Evolutionary conservation across 345 rosid species (phyloP), one percentile per base, ranked within the genome.

Genomic region (Stellera chamaejasme): DNA sequence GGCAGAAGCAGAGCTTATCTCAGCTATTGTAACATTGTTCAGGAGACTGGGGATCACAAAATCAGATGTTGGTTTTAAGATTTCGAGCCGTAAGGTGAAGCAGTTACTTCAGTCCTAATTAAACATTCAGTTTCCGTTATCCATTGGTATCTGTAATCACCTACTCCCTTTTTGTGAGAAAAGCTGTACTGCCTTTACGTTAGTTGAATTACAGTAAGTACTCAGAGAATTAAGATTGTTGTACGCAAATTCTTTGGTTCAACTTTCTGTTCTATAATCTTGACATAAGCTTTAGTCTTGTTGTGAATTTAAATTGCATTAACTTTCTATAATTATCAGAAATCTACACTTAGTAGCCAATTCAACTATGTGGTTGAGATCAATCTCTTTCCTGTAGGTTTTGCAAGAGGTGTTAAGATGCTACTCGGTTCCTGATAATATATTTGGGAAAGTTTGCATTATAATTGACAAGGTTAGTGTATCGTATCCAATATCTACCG

Each of bases 1-100:
- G 99, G 97, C 96, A 27, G 99, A 92, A 81, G 97, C 99, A 39
- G 99, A 92, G 68, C 93, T 88, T 36, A 71, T 88, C 52, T 86
- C 97, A 52, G 79, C 99, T 42, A 75, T 88, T 45, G 75, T 84
- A 55, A 71, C 94, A 39, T 86, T 88, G 76, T 88, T 88, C 75
- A 88, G 82, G 73, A 75, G 76, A 66, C 65, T 88, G 75, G 97
- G 99, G 56, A 79, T 93, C 65, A 81, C 86, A 36, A 69, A 87
- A 39, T 77, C 86, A 45, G 97, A 93, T 69, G 87, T 93, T 59
- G 97, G 99, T 58, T 84, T 93, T 69, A 88, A 77, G 73, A 77
- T 88, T 78, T 88, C 96, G 16, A 93, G 99, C 74, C 83, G 99
- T 60, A 93, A 93, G 97, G 97, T 92, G 48, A 15, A 49, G 3